phyloP scores from a whole-genome alignment of 148 eudicot species.

The Arbutus unedo region DNA sequence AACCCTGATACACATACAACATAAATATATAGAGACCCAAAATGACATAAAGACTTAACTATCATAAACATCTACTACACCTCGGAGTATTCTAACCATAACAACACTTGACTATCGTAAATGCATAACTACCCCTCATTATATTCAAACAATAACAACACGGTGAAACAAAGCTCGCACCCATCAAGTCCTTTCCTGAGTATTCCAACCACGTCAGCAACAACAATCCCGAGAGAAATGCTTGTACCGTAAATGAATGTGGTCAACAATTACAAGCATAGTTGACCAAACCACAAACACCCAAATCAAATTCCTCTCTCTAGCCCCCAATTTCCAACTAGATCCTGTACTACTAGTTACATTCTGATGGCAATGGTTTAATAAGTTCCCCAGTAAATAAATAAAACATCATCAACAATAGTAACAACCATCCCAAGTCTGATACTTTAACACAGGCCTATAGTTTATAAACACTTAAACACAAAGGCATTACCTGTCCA shows the following conservation, averaged over 20 bases:
- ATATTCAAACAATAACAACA: conserved; percentile 52
- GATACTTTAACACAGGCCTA: background rate
- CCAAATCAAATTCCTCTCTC: conserved; percentile 54
- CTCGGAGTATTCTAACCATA: too few species aligned
- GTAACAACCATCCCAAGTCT: background rate
- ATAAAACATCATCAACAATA: background rate
- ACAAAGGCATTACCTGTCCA: conserved; percentile 50
- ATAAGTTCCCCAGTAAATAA: background rate
- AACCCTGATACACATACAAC: too few species aligned
- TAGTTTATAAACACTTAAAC: background rate
- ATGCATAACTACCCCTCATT: too few species aligned
- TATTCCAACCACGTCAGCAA: conserved; percentile 54
- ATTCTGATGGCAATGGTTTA: background rate
- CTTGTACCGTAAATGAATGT: conserved; percentile 86
- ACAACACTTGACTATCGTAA: too few species aligned
- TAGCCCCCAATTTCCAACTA: conserved; percentile 25
- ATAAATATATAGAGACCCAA: too few species aligned
- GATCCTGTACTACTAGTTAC: conserved; percentile 19
- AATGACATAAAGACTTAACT: too few species aligned
- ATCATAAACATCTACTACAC: too few species aligned
- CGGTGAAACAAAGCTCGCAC: conserved; percentile 83
- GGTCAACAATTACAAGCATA: conserved; percentile 74
- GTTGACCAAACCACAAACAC: conserved; percentile 75
- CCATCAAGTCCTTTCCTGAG: conserved; percentile 65
- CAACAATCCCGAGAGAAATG: conserved; percentile 61